phyloP scores from a whole-genome alignment of 1,139 yeast genomes.

The Diutina scorzettiae region DNA sequence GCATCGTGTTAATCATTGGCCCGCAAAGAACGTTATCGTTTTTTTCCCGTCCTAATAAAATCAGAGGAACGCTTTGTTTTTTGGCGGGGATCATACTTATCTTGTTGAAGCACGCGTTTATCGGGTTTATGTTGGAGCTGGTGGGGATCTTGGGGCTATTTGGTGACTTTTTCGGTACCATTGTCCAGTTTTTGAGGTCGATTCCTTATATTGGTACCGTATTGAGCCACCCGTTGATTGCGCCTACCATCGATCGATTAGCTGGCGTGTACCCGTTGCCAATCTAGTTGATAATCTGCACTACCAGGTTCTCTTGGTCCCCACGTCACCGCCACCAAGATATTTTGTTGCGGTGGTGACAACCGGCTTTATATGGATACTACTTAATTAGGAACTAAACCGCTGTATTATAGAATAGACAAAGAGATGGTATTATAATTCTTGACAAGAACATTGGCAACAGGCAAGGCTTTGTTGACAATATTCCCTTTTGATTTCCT shows the following conservation, averaged over 20 bases:
- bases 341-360: no score
- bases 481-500: no score
- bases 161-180: conserved; percentile 86
- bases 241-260: conserved; percentile 50
- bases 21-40: conserved; percentile 73
- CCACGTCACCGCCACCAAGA: no score
- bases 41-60: conserved; percentile 77
- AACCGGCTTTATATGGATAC: no score
- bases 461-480: no score
- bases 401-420: no score
- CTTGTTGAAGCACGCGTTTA: conserved; percentile 61
- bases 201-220: conserved; percentile 83
- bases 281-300: conserved; percentile 13
- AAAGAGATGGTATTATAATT: no score
- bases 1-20: conserved; percentile 78
- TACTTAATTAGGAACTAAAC: no score
- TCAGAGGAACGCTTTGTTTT: conserved; percentile 79
- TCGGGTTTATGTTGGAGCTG: conserved; percentile 77
- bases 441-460: no score
- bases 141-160: conserved; percentile 82
- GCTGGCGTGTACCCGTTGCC: conserved; percentile 38
- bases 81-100: conserved; percentile 64
- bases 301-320: not conserved
- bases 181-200: conserved; percentile 79
- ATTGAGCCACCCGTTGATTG: conserved; percentile 68